These are phyloP conservation scores for Schizopora paradoxa DNA, from an alignment of 1,284 basidiomycete species.

Conservation along the genomic window DNA sequence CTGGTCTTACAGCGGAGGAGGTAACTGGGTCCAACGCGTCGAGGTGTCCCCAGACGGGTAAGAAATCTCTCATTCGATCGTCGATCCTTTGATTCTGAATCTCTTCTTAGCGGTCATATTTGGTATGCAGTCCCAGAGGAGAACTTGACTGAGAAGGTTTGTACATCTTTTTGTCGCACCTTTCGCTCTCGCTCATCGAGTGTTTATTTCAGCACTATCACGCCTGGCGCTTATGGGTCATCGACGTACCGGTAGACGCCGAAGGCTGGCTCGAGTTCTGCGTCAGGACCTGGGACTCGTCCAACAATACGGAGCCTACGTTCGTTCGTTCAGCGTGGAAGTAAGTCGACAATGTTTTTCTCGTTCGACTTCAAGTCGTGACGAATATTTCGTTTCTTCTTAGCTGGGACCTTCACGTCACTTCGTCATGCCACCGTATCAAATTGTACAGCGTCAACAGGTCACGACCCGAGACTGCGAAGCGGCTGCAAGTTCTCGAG, in stretches of 20 bases:
- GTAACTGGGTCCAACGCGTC: conserved; percentile 51
- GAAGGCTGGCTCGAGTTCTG: conserved; percentile 57
- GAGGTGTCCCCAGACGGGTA: conserved; percentile 51
- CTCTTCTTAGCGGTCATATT: conserved; percentile 35
- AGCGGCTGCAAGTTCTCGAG: conserved; percentile 37
- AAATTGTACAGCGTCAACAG: conserved; percentile 50
- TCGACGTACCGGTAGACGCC: conserved; percentile 46
- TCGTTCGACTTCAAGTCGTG: conserved; percentile 4
- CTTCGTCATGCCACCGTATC: conserved; percentile 49
- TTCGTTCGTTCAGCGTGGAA: conserved; percentile 52
- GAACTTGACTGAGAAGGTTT: conserved; percentile 45
- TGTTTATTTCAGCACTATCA: conserved; percentile 44
- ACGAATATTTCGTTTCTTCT: not conserved
- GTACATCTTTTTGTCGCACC: not conserved
- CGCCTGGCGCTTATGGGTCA: conserved; percentile 50
- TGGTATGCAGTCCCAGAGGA: conserved; percentile 45
- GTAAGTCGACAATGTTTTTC: conserved; percentile 28
- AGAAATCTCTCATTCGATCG: conserved; percentile 13
- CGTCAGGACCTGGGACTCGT: conserved; percentile 54
- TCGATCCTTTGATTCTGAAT: not conserved
- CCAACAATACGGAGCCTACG: conserved; percentile 54
- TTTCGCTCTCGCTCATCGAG: too few relatives aligned
- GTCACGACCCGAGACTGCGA: conserved; percentile 36
- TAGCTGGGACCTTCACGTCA: conserved; percentile 54
- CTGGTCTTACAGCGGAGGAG: conserved; percentile 52